Base-by-base conservation (phyloP, 768 basidiomycete species). In the Termitomyces sp. region DNA sequence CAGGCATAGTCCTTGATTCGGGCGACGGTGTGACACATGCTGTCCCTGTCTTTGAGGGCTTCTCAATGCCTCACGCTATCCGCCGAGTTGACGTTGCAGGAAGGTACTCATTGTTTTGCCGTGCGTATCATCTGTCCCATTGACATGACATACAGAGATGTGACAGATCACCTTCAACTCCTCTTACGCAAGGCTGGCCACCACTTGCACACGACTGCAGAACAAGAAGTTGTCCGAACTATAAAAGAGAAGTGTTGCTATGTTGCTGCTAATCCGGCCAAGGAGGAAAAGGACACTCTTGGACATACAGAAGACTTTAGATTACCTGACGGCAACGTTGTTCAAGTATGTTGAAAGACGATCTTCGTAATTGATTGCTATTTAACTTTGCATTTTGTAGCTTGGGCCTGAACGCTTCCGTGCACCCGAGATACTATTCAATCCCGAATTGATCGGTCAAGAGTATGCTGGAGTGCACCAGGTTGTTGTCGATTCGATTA, bases 191-290 rank as follows among this genome's bases (percentile, higher is more conserved):
- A 98, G 73, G 83, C 92, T 0, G 97, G 97, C 0, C 90, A 98
- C 69, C 87, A 98, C 72, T 77, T 99, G 57, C 92, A 97, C 67
- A 99, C 97, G 0, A 94, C 94, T 24, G 96, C 97, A 24, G 97
- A 99, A 74, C 87, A 90, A 54, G 97, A 99, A 73, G 90, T 98
- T 13, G 94, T 99, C 16, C 82, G 97, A 61, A 92, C 91, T 51
- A 97, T 98, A 73, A 99, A 99, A 73, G 97, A 99, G 76, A 98
- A 98, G 70, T 91, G 89, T 58, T 99, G 96, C 69, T 98, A 99
- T 75, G 79, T 98, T 55, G 94, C 97, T 7, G 69, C 93, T 33
- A 94, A 94, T 66, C 94, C 95, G 3, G 78, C 83, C 2, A 98
- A 98, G 72, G 97, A 98, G 71, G 95, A 98, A 74, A 98, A 98